Evolutionary conservation across 441 rosid genomes (phyloP).

Genomic region (Pelargonium myrrhifolium): DNA sequence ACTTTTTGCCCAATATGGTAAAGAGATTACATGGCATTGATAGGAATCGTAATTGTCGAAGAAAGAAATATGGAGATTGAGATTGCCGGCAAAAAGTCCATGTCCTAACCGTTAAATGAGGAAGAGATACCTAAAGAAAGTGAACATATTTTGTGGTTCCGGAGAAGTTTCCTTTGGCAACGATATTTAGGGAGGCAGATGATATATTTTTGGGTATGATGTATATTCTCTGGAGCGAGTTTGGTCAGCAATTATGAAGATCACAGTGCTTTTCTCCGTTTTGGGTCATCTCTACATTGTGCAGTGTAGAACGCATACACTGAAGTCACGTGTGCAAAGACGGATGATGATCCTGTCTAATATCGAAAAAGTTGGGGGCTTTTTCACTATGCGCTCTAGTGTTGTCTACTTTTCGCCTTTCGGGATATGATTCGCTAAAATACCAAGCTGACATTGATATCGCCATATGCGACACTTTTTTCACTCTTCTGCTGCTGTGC

Average conservation of each 20-base stretch:
- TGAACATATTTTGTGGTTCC: not conserved
- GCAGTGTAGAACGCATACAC: not conserved
- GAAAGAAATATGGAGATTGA: no score
- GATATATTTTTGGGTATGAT: not conserved
- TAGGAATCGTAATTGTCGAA: no score
- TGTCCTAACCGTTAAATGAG: not conserved
- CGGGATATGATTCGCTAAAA: not conserved
- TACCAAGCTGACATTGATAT: not conserved
- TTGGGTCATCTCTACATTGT: not conserved
- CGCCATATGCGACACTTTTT: no score
- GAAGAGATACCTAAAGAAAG: not conserved
- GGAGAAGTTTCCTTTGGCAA: not conserved
- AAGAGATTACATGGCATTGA: not conserved
- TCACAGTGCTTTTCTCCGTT: not conserved
- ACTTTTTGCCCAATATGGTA: not conserved
- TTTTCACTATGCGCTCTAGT: not conserved
- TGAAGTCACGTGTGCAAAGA: not conserved
- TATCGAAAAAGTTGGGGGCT: not conserved
- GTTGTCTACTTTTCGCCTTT: no score
- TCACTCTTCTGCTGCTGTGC: not conserved
- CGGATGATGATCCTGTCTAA: not conserved
- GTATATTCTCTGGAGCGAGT: not conserved
- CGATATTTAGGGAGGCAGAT: no score
- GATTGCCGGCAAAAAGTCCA: not conserved
- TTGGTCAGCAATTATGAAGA: conserved; percentile 1